These are phyloP conservation scores for Calendula officinalis DNA, from an alignment of 129 eudicot species.

Conservation along the genomic window DNA sequence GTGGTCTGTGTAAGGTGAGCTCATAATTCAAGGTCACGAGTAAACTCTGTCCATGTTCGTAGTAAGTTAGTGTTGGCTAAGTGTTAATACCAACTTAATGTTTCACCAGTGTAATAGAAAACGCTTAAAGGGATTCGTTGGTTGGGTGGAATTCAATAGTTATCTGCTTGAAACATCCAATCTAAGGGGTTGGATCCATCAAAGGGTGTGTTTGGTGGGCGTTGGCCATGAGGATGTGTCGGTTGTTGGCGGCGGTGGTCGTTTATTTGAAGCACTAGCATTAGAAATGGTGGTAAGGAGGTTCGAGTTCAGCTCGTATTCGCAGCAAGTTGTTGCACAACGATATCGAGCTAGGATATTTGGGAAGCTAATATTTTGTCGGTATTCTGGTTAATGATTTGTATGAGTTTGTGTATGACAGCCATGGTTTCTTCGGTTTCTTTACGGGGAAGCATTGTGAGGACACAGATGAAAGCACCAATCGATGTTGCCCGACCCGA, in stretches of 20 bases:
- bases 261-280: too few species aligned
- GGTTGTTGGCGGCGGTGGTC: neutral
- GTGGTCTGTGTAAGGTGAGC: neutral
- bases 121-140: neutral
- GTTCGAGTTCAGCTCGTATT: neutral
- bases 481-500: too few species aligned
- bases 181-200: constrained; percentile 7
- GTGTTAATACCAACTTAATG: neutral
- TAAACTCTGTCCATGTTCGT: neutral
- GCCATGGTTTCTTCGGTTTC: too few species aligned
- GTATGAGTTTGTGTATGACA: too few species aligned
- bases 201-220: neutral
- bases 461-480: too few species aligned
- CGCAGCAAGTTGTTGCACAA: neutral
- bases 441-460: too few species aligned
- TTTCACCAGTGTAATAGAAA: neutral
- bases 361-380: too few species aligned
- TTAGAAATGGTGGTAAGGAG: neutral
- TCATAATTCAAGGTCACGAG: neutral
- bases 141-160: neutral
- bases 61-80: neutral
- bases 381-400: too few species aligned
- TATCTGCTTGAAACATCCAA: neutral
- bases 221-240: neutral
- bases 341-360: neutral